Percentiles rank a stretch among this genome's conserved stretches.
Evolutionary conservation across 768 basidiomycete species (phyloP).

Genomic region (Trametes gibbosa): DNA sequence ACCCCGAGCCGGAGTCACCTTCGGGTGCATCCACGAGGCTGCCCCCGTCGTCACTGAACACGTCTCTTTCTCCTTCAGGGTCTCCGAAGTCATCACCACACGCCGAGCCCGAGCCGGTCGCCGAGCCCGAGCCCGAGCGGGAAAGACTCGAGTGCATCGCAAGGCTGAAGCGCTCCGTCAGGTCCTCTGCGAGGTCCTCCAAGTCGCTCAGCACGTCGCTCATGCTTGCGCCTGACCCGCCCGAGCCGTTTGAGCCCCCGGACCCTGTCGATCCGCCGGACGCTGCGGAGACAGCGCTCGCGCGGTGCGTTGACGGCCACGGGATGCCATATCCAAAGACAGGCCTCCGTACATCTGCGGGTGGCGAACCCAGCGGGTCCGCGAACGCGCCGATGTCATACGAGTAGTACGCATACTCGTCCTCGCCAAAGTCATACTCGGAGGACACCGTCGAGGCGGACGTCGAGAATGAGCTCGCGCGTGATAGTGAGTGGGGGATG

Average conservation of each 20-base stretch:
- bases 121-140: background rate
- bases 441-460: conserved; percentile 16
- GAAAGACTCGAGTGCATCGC: background rate
- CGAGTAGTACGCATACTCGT: conserved; percentile 7
- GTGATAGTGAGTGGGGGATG: background rate
- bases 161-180: conserved; percentile 16
- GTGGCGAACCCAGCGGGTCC: conserved; percentile 10
- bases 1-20: background rate
- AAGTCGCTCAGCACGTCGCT: conserved; percentile 16
- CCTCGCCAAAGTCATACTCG: conserved; percentile 20
- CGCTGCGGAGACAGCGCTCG: conserved; percentile 1
- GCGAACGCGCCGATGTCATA: conserved; percentile 16
- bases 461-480: conserved; percentile 14
- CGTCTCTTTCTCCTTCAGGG: background rate
- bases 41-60: conserved; percentile 2
- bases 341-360: background rate
- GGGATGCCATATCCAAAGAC: conserved; percentile 20
- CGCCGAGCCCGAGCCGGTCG: background rate
- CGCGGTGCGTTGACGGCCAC: conserved; percentile 20
- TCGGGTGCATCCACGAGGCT: conserved; percentile 7
- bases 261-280: background rate
- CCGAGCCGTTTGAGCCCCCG: background rate
- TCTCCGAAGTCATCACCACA: background rate
- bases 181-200: conserved; percentile 15
- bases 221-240: conserved; percentile 1